Conservation (phyloP, 768 basidiomycete species). For the Trichaptum fuscoviolaceum region DNA sequence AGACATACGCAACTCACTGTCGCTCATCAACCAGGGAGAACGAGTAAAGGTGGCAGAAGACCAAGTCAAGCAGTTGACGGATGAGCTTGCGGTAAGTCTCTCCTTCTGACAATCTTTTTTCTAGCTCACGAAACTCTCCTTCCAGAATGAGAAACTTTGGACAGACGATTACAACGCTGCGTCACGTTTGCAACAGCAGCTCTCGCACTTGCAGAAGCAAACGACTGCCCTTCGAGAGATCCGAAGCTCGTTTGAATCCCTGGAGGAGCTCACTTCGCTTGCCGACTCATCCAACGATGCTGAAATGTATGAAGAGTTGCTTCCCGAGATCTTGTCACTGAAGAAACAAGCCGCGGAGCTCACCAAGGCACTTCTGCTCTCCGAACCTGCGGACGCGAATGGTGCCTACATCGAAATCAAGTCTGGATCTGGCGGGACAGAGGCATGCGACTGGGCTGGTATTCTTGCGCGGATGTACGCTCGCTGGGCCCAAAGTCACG, state of each 20-base stretch:
- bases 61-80: neutral
- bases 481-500: neutral
- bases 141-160: neutral
- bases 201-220: neutral
- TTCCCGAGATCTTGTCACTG: constrained; percentile 1
- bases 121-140: neutral
- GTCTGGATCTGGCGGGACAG: constrained; percentile 1
- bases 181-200: neutral
- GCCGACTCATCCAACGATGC: neutral
- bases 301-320: neutral
- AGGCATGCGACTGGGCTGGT: constrained; percentile 4
- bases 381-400: constrained; percentile 1
- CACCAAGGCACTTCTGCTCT: neutral
- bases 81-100: neutral
- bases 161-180: neutral
- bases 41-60: neutral
- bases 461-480: constrained; percentile 3
- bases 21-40: constrained; percentile 2
- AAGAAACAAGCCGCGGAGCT: neutral
- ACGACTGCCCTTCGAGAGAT: neutral
- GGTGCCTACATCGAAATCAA: constrained; percentile 4
- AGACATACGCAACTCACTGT: neutral
- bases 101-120: neutral
- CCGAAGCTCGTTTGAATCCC: neutral
- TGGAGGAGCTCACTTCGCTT: neutral